Percentiles rank a stretch among this genome's conserved stretches.
Evolutionary conservation across 2,329 filamentous ascomycete genomes (phyloP).

Genomic region (Ophiocordyceps unilateralis): DNA sequence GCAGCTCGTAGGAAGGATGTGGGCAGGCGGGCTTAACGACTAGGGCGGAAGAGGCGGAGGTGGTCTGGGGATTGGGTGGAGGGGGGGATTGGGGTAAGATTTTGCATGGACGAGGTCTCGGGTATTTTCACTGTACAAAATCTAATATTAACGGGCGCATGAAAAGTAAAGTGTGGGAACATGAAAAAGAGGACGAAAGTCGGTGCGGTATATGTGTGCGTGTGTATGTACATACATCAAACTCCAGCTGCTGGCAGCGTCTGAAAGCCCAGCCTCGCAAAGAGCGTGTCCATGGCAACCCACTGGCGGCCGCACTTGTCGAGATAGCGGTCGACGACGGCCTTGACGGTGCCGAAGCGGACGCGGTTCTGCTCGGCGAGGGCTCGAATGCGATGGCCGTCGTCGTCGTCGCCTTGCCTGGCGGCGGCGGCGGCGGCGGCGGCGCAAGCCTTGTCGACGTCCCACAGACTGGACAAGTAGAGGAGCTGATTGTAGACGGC

Average conservation of each 20-base stretch:
- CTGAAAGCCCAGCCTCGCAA: conserved; percentile 47
- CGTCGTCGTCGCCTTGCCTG: conserved; percentile 32
- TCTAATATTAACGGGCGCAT: conserved; percentile 6
- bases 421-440: too few species aligned
- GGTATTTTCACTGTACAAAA: conserved; percentile 9
- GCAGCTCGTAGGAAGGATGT: too few species aligned
- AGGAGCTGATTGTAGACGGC: conserved; percentile 88
- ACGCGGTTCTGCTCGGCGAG: conserved; percentile 69
- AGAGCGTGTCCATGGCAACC: conserved; percentile 85
- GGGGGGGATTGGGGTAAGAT: not conserved
- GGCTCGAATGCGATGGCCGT: conserved; percentile 48
- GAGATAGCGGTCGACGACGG: conserved; percentile 65
- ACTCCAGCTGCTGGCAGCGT: conserved; percentile 6
- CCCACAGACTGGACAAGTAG: conserved; percentile 72
- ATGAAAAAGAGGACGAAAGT: too few species aligned
- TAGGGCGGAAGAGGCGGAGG: not conserved
- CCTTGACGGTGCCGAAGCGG: conserved; percentile 60
- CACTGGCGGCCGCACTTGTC: conserved; percentile 82
- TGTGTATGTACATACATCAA: not conserved
- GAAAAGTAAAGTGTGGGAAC: not conserved
- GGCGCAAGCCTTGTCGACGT: conserved; percentile 63
- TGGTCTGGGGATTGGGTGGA: not conserved
- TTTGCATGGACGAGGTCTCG: not conserved
- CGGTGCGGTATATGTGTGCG: too few species aligned
- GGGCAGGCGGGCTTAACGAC: too few species aligned